Conservation (phyloP, 2,329 filamentous ascomycete genomes). For the Xylaria sp. region DNA sequence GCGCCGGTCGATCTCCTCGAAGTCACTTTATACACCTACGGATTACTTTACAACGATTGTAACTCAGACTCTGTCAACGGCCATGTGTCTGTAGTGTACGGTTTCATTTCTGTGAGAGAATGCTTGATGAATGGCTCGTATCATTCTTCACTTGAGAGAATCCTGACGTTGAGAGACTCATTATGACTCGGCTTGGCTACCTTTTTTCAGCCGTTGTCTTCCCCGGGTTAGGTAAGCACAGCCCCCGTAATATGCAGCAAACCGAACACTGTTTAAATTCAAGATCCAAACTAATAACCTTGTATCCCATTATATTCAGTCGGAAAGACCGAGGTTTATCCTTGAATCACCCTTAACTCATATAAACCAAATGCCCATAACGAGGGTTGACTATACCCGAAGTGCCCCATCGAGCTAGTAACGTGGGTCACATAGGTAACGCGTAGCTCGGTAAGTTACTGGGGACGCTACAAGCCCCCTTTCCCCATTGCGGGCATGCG, state of each 20-base stretch:
- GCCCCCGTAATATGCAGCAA: no score
- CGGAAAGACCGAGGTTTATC: not conserved
- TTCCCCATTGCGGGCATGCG: not conserved
- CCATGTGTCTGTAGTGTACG: no score
- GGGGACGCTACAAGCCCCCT: not conserved
- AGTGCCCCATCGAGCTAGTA: not conserved
- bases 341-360: not conserved
- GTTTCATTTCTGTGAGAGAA: no score
- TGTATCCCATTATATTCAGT: not conserved
- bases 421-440: not conserved
- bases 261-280: not conserved
- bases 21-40: not conserved
- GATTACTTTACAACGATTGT: no score
- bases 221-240: no score
- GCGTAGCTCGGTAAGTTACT: not conserved
- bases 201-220: no score
- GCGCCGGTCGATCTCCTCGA: not conserved
- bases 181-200: no score
- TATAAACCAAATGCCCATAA: not conserved
- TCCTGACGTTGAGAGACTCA: no score
- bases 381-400: not conserved
- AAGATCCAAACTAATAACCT: not conserved
- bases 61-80: no score
- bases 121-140: no score
- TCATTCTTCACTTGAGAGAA: no score